Conservation (phyloP, 345 rosid species). For the Salix purpurea region DNA sequence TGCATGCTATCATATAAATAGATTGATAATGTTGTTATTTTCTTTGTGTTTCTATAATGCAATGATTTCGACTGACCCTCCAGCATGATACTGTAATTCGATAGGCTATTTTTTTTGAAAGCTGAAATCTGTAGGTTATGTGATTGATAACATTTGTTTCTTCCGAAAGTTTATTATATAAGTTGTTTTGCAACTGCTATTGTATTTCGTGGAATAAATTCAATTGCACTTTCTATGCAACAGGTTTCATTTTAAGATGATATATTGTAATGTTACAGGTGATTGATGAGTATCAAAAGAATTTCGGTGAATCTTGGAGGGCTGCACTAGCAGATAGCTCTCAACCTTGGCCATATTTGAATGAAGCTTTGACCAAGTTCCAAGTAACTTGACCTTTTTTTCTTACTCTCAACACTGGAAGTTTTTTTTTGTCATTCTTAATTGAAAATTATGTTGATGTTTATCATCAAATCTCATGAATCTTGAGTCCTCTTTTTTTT, state of each 20-base stretch:
- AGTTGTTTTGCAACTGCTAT: neutral
- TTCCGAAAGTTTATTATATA: neutral
- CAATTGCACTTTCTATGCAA: neutral
- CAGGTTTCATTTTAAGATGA: neutral
- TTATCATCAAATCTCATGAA: neutral
- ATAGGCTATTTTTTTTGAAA: neutral
- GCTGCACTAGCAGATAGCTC: slow-evolving; percentile 50
- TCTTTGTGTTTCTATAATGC: neutral
- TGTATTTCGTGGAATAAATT: neutral
- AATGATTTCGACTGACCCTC: neutral
- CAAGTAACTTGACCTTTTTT: slow-evolving; percentile 43
- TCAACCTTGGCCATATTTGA: slow-evolving; percentile 79
- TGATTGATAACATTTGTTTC: neutral
- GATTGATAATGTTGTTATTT: neutral
- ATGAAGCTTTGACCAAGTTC: slow-evolving; percentile 70
- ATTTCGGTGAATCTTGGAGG: slow-evolving; percentile 85
- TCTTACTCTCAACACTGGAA: neutral
- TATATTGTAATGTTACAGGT: slow-evolving; percentile 37
- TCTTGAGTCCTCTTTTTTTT: neutral
- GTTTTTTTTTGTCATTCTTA: neutral
- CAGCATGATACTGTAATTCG: neutral
- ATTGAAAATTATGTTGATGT: neutral
- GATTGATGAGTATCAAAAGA: slow-evolving; percentile 88
- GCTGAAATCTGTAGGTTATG: neutral
- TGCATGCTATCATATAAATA: neutral